These are phyloP conservation scores for Nakaseomyces sp. DNA, from an alignment of 1,139 yeast genomes.

Conservation along the genomic window DNA sequence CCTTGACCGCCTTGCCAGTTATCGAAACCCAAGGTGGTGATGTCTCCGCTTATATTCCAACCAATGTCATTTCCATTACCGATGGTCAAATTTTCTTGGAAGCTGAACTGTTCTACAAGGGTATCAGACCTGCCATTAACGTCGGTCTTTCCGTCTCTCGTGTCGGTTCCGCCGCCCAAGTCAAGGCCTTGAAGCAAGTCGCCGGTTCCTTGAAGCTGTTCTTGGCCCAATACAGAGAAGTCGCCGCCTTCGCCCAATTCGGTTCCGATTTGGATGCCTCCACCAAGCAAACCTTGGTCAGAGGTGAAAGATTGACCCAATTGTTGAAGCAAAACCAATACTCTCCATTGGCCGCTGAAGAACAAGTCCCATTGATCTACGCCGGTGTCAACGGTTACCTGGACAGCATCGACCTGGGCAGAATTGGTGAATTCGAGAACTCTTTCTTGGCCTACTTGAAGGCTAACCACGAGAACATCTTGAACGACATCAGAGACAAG, in stretches of 20 bases:
- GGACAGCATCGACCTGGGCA: conserved; percentile 76
- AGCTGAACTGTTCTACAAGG: conserved; percentile 99
- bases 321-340: conserved; percentile 96
- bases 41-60: conserved; percentile 96
- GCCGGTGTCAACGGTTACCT: conserved; percentile 99
- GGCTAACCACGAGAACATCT: conserved; percentile 78
- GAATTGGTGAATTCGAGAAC: conserved; percentile 86
- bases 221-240: conserved; percentile 99
- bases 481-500: conserved; percentile 73
- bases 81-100: conserved; percentile 98
- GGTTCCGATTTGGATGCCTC: conserved; percentile 99
- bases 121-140: conserved; percentile 99
- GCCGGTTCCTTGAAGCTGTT: conserved; percentile 99
- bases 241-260: conserved; percentile 99
- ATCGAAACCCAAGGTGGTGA: conserved; percentile 99
- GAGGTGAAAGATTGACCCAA: conserved; percentile 99
- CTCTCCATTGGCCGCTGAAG: conserved; percentile 95
- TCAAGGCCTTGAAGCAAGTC: conserved; percentile 99
- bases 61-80: conserved; percentile 93
- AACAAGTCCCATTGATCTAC: conserved; percentile 96
- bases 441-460: conserved; percentile 86
- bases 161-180: conserved; percentile 99
- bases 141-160: conserved; percentile 99
- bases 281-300: conserved; percentile 95
- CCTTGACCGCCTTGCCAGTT: conserved; percentile 91